Evolutionary conservation across 768 basidiomycete genomes (phyloP), one percentile per base, ranked within the genome.

Genomic region (Scleroderma bovista): DNA sequence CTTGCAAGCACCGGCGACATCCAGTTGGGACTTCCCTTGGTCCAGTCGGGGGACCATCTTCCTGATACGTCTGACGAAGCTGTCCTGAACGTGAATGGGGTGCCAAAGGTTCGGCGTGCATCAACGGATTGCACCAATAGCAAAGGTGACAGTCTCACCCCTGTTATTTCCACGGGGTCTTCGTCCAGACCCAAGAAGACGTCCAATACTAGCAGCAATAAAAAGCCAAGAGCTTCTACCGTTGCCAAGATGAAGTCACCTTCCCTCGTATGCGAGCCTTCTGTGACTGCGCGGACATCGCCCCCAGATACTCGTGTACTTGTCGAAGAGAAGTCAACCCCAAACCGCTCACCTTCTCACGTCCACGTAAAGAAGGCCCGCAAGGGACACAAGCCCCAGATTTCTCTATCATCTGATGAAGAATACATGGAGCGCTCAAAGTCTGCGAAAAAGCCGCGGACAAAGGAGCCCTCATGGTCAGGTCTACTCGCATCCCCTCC

Each of bases 331-430:
- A 68, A 56, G 37, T 48, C 39, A 19, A 66, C 61, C 1, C 54
- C 64, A 8, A 57, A 8, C 34, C 55, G 47, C 20, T 42, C 46
- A 22, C 10, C 31, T n/a, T 33, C 32, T 36, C 42, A 39, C 23
- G 34, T 47, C 9, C 42, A 60, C 26, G 44, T 40, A 24, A 61
- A 46, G 57, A 65, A 68, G 49, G 11, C 51, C 41, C 48, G 63
- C 63, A 74, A 60, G 61, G 67, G 59, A 54, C 70, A 69, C 38
- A 59, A 54, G 34, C 66, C 71, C 41, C 73, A 40, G 73, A 69
- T 61, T 69, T 79, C 73, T 37, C 69, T 79, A 20, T 86, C 86
- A 12, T 85, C 83, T 17, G 87, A 89, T 58, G 87, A 88, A 55
- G 87, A 88, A 60, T 86, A 89, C 68, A 83, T 81, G 63, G 58